A percentile compares a stretch with the other conserved stretches of the same genome.
phyloP scores from a whole-genome alignment of 192 early-diverging fungal species.

The Backusella sp. region DNA sequence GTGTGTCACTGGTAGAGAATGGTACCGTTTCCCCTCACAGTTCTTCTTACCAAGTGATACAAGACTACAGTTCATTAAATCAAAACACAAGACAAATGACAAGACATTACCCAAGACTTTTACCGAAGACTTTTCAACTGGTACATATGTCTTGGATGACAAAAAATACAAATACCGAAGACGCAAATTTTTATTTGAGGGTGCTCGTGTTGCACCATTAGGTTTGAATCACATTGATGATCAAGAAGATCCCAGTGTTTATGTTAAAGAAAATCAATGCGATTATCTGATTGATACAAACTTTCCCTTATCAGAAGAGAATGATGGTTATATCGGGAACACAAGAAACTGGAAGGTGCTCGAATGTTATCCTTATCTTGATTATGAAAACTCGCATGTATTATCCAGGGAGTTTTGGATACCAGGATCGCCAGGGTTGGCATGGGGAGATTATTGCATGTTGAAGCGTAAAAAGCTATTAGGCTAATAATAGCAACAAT shows the following conservation, averaged over 20 bases:
- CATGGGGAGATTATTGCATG: constrained; percentile 65
- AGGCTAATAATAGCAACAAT: not conserved
- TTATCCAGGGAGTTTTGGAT: constrained; percentile 56
- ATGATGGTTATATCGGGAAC: constrained; percentile 48
- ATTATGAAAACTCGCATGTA: constrained; percentile 45
- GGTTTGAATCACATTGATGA: constrained; percentile 58
- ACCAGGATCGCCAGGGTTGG: constrained; percentile 41
- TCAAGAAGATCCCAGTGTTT: constrained; percentile 54
- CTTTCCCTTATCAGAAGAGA: constrained; percentile 21
- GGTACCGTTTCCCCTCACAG: constrained; percentile 91
- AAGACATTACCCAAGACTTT: constrained; percentile 87
- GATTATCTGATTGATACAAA: constrained; percentile 66
- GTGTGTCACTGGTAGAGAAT: constrained; percentile 86
- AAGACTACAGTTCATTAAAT: constrained; percentile 66
- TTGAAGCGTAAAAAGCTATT: constrained; percentile 27
- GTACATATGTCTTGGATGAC: not conserved
- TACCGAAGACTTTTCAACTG: constrained; percentile 36
- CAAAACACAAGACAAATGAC: constrained; percentile 46
- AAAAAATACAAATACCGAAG: not conserved
- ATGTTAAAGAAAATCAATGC: constrained; percentile 54
- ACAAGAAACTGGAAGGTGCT: constrained; percentile 58
- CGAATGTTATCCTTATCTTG: constrained; percentile 63
- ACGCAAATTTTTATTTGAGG: constrained; percentile 19
- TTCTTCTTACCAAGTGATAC: constrained; percentile 81
- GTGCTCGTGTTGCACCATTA: constrained; percentile 44